Conservation (phyloP, 768 basidiomycete genomes). For the Scleroderma bovista region DNA sequence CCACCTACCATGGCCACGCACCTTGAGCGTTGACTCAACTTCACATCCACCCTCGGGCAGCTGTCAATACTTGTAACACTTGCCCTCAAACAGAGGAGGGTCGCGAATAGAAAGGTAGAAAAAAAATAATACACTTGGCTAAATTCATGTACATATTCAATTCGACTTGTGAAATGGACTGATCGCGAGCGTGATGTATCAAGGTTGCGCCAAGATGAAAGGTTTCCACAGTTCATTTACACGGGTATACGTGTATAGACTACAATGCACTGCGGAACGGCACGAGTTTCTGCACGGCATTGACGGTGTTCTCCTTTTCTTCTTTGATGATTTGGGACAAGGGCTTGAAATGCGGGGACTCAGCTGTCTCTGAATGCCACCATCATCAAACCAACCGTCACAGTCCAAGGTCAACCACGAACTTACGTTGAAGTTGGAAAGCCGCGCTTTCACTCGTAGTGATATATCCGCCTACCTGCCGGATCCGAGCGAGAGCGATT, state of each 20-base stretch:
- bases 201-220: too few relatives aligned
- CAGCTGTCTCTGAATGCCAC: conserved; percentile 48
- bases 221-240: too few relatives aligned
- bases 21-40: too few relatives aligned
- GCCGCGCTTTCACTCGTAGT: conserved; percentile 78
- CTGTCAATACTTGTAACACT: too few relatives aligned
- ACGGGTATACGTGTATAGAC: neutral
- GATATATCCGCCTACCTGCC: conserved; percentile 68
- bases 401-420: conserved; percentile 6
- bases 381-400: conserved; percentile 6
- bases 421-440: conserved; percentile 67
- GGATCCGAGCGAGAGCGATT: conserved; percentile 63
- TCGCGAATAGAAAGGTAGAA: too few relatives aligned
- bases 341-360: conserved; percentile 59
- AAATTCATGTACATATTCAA: too few relatives aligned
- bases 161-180: too few relatives aligned
- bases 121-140: too few relatives aligned
- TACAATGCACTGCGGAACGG: conserved; percentile 20
- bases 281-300: conserved; percentile 29
- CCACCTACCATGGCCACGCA: too few relatives aligned
- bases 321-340: conserved; percentile 74
- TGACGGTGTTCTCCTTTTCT: conserved; percentile 58
- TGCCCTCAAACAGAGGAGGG: too few relatives aligned
- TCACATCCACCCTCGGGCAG: too few relatives aligned
- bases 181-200: too few relatives aligned